Conservation (phyloP, 139 green algal genomes). For the Chlamydomonas asymmetrica region DNA sequence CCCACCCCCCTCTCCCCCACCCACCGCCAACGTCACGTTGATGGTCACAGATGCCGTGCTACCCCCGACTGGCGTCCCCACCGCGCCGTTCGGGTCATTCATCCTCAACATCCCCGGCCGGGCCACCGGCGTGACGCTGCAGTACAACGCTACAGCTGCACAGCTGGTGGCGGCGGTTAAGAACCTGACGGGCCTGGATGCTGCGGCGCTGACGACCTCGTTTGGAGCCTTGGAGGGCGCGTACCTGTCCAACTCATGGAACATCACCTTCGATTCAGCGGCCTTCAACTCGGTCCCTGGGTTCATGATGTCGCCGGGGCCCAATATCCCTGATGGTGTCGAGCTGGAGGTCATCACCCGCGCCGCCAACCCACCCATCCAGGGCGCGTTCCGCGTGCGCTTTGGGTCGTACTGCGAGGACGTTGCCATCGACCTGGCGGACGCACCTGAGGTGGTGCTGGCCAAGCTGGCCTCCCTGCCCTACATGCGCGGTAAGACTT, state of each 20-base stretch:
- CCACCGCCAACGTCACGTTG: neutral
- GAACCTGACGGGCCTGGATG: neutral
- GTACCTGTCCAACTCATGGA: conserved; percentile 17
- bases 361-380: neutral
- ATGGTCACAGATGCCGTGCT: neutral
- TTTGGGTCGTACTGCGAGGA: conserved; percentile 18
- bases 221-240: conserved; percentile 15
- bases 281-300: neutral
- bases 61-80: neutral
- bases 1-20: too few species aligned
- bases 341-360: neutral
- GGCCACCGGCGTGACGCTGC: neutral
- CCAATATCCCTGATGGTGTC: neutral
- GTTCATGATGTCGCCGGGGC: neutral
- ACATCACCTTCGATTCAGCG: neutral
- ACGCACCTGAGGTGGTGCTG: neutral
- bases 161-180: neutral
- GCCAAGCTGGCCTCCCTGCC: conserved; percentile 5
- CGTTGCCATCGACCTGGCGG: neutral
- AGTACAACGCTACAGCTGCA: conserved; percentile 5
- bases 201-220: neutral
- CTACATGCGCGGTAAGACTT: neutral
- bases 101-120: neutral
- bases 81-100: conserved; percentile 7
- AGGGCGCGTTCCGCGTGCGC: neutral